Conservation (phyloP, 176 grass and related monocot species). For the Aegilops speltoides region DNA sequence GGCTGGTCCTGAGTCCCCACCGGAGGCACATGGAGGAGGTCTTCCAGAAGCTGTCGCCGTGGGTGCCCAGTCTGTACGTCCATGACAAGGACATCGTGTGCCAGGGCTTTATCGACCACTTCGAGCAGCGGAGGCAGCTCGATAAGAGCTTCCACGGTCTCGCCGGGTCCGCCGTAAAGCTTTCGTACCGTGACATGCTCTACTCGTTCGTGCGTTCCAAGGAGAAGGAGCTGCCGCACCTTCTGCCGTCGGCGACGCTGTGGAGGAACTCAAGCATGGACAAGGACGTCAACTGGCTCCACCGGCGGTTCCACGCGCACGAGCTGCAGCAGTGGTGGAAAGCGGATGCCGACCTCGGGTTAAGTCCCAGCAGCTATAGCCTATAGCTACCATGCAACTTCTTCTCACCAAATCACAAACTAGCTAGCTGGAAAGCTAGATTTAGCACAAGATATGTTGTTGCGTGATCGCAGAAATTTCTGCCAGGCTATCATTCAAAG, state of each 20-base stretch:
- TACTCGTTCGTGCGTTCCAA: not conserved
- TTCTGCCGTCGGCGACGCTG: not conserved
- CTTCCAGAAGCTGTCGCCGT: too few species aligned
- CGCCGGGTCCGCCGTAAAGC: not conserved
- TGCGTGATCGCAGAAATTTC: too few species aligned
- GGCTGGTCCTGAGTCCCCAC: not conserved
- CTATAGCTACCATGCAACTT: not conserved
- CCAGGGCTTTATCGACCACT: conserved; percentile 13
- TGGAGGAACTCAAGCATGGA: not conserved
- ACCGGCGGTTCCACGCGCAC: not conserved
- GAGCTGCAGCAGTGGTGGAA: conserved; percentile 22
- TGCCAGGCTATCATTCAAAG: too few species aligned
- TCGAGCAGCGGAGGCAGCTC: not conserved
- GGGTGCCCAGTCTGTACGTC: conserved; percentile 9
- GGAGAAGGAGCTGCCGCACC: not conserved
- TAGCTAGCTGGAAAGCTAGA: too few species aligned
- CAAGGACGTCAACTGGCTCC: not conserved
- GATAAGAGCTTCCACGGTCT: not conserved
- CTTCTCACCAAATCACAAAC: too few species aligned
- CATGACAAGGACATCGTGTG: not conserved
- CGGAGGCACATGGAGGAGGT: not conserved
- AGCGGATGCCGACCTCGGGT: not conserved
- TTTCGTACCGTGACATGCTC: conserved; percentile 7
- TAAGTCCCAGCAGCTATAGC: not conserved
- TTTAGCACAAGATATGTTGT: too few species aligned